A percentile compares a stretch with the other conserved stretches of the same genome.
phyloP scores from a whole-genome alignment of 2,329 filamentous ascomycete genomes.

The Ophiostoma pallidulum region DNA sequence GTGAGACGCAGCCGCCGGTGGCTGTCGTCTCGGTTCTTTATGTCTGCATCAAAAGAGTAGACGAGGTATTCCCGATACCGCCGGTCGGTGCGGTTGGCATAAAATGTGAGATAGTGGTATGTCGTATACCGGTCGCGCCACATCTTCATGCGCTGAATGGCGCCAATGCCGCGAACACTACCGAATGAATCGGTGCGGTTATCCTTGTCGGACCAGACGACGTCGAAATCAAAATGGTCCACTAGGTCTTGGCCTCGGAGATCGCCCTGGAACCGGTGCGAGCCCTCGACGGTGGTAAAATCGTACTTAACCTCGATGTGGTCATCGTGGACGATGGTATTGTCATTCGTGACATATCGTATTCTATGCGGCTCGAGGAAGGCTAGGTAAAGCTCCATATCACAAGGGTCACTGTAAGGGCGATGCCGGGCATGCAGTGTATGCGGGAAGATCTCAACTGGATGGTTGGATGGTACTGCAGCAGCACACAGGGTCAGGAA shows the following conservation, averaged over 20 bases:
- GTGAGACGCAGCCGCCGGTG: constrained; percentile 36
- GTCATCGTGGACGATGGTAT: constrained; percentile 38
- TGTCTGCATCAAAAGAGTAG: constrained; percentile 37
- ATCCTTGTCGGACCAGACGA: constrained; percentile 42
- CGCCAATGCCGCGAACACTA: constrained; percentile 40
- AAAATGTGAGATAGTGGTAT: constrained; percentile 38
- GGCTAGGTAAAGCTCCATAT: constrained; percentile 40
- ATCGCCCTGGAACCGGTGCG: constrained; percentile 40
- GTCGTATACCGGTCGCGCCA: constrained; percentile 41
- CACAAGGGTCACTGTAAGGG: constrained; percentile 39
- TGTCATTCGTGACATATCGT: constrained; percentile 37
- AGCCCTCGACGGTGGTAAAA: constrained; percentile 39
- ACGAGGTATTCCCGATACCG: constrained; percentile 40
- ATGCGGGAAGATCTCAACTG: constrained; percentile 37
- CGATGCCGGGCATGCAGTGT: constrained; percentile 42
- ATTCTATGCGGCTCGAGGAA: constrained; percentile 40
- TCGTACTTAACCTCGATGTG: constrained; percentile 40
- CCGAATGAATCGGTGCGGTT: constrained; percentile 40
- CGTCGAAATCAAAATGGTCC: constrained; percentile 43
- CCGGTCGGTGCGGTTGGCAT: constrained; percentile 34
- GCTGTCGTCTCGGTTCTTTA: constrained; percentile 37
- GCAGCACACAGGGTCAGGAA: too few relatives aligned
- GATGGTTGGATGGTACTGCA: constrained; percentile 36
- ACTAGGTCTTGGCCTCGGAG: constrained; percentile 38
- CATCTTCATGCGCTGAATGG: constrained; percentile 43